A percentile compares a stretch with the other conserved stretches of the same genome.
phyloP scores from a whole-genome alignment of 2,329 filamentous ascomycete genomes.

The Macrophomina tecta region DNA sequence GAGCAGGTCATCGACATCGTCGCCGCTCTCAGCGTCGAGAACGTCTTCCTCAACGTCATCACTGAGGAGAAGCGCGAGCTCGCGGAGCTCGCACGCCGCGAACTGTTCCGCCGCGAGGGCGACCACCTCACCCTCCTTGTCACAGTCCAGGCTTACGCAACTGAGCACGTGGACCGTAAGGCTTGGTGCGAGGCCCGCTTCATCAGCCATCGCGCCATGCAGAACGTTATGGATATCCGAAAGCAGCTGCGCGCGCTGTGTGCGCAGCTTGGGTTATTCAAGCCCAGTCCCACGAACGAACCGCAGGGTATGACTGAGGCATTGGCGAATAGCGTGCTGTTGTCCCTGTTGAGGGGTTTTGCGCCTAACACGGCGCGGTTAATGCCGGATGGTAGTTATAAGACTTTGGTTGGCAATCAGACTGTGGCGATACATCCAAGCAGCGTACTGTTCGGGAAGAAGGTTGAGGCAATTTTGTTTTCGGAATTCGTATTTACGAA shows the following conservation, averaged over 20 bases:
- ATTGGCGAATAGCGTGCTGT: conserved; percentile 58
- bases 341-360: conserved; percentile 65
- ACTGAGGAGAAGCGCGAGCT: conserved; percentile 67
- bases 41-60: conserved; percentile 65
- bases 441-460: conserved; percentile 65
- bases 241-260: conserved; percentile 67
- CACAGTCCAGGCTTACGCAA: conserved; percentile 65
- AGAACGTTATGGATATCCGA: conserved; percentile 68
- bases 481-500: conserved; percentile 71
- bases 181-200: conserved; percentile 65
- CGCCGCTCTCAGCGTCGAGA: conserved; percentile 68
- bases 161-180: conserved; percentile 64
- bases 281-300: background rate
- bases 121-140: conserved; percentile 69
- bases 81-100: conserved; percentile 60
- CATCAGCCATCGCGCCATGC: conserved; percentile 69
- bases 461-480: conserved; percentile 68
- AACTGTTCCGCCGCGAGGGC: conserved; percentile 65
- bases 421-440: conserved; percentile 68
- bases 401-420: conserved; percentile 66
- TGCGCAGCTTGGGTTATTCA: conserved; percentile 52
- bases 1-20: conserved; percentile 86
- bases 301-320: conserved; percentile 42
- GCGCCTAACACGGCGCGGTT: conserved; percentile 65
- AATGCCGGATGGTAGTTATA: conserved; percentile 66